A percentile compares a stretch with the other conserved stretches of the same genome.
phyloP scores from a whole-genome alignment of 2,329 filamentous ascomycete species.

The Trichoderma atroviride region DNA sequence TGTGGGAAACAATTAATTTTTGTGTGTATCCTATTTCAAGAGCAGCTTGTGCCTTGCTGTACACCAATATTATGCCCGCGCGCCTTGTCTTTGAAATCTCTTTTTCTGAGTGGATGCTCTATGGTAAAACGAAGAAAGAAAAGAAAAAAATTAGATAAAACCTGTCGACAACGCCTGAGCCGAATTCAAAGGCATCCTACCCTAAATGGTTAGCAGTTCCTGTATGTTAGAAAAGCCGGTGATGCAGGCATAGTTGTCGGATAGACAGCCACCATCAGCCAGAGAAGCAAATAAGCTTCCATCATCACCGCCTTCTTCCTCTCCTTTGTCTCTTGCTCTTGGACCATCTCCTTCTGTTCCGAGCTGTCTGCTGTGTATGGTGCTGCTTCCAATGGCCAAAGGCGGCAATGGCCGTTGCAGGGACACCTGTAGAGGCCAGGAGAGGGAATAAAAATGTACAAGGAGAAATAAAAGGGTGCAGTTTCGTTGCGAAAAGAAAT shows the following conservation, averaged over 20 bases:
- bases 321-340: not conserved
- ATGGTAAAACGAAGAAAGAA: slow-evolving; percentile 31
- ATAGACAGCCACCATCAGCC: not conserved
- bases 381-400: not conserved
- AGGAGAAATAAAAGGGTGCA: not conserved
- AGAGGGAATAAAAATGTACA: slow-evolving; percentile 15
- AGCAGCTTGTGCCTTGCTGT: slow-evolving; percentile 20
- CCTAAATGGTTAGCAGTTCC: slow-evolving; percentile 23
- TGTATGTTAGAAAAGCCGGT: not conserved
- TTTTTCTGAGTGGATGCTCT: slow-evolving; percentile 33
- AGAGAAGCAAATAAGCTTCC: slow-evolving; percentile 7
- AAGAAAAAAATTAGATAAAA: slow-evolving; percentile 14
- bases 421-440: not conserved
- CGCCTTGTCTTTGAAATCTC: slow-evolving; percentile 4
- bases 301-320: not conserved
- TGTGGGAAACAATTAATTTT: slow-evolving; percentile 20
- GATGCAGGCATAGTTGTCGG: not conserved
- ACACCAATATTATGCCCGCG: slow-evolving; percentile 19
- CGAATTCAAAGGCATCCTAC: slow-evolving; percentile 32
- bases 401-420: not conserved
- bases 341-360: not conserved
- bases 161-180: slow-evolving; percentile 39
- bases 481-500: not conserved
- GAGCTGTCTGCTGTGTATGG: not conserved
- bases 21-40: slow-evolving; percentile 23